Percentiles rank a stretch among this genome's conserved stretches.
Evolutionary conservation across 2,329 filamentous ascomycete genomes (phyloP).

Genomic region (Sclerotinia glacialis): DNA sequence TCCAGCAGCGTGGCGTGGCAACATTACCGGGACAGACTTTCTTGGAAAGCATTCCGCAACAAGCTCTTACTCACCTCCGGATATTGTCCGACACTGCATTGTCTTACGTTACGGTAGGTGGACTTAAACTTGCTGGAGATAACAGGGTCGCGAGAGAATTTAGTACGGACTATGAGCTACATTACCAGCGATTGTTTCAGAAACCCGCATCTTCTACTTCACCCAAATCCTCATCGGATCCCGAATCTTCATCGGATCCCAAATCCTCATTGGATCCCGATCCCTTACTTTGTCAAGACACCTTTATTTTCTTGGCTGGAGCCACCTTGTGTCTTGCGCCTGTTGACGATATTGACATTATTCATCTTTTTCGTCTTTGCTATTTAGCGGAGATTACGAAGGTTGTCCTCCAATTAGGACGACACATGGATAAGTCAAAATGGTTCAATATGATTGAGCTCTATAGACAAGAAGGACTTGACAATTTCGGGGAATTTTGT

Average conservation of each 20-base stretch:
- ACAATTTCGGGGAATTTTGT: constrained; percentile 34
- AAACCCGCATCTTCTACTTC: constrained; percentile 21
- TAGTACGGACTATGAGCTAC: constrained; percentile 63
- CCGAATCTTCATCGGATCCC: too few species aligned
- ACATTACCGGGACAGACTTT: constrained; percentile 71
- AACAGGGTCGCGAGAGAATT: constrained; percentile 67
- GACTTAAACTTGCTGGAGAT: constrained; percentile 58
- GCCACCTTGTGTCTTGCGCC: constrained; percentile 68
- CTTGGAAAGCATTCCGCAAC: constrained; percentile 78
- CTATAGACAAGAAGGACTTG: constrained; percentile 9
- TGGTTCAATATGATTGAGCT: constrained; percentile 44
- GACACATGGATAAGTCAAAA: constrained; percentile 50
- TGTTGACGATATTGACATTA: constrained; percentile 68
- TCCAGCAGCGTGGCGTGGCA: constrained; percentile 83
- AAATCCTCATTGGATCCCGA: constrained; percentile 26
- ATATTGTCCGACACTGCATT: constrained; percentile 84
- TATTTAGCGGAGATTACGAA: constrained; percentile 91
- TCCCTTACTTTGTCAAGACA: constrained; percentile 65
- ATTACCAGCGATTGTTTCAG: constrained; percentile 71
- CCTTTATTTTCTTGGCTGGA: constrained; percentile 79
- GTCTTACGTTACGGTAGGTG: constrained; percentile 77
- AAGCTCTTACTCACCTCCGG: constrained; percentile 80
- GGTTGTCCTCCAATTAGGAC: constrained; percentile 60
- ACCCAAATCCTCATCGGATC: neutral
- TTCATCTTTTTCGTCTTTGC: constrained; percentile 78